phyloP scores from a whole-genome alignment of 331 rosid genomes.

The Quercus tomentella region DNA sequence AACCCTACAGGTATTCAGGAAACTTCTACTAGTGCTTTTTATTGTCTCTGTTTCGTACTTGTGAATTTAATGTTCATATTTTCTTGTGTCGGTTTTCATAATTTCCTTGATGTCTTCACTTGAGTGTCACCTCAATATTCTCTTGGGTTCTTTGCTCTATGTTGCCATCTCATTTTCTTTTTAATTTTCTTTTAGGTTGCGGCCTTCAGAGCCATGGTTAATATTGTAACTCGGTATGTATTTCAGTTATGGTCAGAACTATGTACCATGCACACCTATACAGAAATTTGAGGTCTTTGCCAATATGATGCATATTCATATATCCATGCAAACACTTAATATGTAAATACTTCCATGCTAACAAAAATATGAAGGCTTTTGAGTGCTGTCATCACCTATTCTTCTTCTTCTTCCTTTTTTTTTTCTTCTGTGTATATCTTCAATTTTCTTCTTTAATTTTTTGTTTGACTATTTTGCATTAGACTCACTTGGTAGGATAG shows the following conservation, averaged over 20 bases:
- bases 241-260: conserved; percentile 17
- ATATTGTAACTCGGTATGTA: conserved; percentile 86
- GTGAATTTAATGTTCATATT: not conserved
- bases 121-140: not conserved
- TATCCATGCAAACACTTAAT: not conserved
- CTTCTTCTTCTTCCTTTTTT: too few relatives aligned
- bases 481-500: too few relatives aligned
- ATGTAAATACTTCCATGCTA: not conserved
- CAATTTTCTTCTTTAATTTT: too few relatives aligned
- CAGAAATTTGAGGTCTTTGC: not conserved
- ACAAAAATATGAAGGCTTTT: not conserved
- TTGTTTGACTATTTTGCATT: too few relatives aligned
- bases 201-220: conserved; percentile 99
- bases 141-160: conserved; percentile 11
- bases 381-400: not conserved
- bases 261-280: not conserved
- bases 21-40: conserved; percentile 5
- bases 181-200: conserved; percentile 71
- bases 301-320: not conserved
- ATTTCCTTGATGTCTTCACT: not conserved
- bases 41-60: not conserved
- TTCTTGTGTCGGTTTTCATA: conserved; percentile 2
- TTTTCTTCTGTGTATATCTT: too few relatives aligned
- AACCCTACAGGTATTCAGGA: conserved; percentile 84
- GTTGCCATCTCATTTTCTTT: conserved; percentile 28